These are phyloP conservation scores for Pleurostoma richardsiae DNA, from an alignment of 2,329 filamentous ascomycete genomes.

Conservation along the genomic window DNA sequence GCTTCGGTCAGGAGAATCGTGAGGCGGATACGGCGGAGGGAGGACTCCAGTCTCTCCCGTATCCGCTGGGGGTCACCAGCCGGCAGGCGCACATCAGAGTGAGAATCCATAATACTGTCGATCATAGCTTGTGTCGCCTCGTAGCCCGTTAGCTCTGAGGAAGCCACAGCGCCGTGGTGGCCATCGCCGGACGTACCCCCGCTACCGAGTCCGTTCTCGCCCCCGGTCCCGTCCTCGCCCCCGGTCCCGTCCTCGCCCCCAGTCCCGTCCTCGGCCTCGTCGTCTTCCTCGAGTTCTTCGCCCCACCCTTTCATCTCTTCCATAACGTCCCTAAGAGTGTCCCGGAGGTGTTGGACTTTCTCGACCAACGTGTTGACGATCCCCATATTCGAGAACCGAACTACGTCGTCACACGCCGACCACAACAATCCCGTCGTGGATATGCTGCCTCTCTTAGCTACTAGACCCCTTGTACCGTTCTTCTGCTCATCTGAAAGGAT, in stretches of 20 bases:
- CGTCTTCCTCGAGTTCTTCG: slow-evolving; percentile 62
- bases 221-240: slow-evolving; percentile 39
- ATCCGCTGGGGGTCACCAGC: slow-evolving; percentile 59
- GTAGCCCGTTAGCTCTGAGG: slow-evolving; percentile 15
- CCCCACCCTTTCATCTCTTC: slow-evolving; percentile 86
- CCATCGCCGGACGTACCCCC: slow-evolving; percentile 35
- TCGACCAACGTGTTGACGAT: slow-evolving; percentile 65
- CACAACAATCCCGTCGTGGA: slow-evolving; percentile 73
- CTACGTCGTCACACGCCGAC: slow-evolving; percentile 73
- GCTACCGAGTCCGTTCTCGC: slow-evolving; percentile 29
- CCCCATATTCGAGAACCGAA: slow-evolving; percentile 59
- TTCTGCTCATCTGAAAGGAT: slow-evolving; percentile 41
- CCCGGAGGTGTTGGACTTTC: slow-evolving; percentile 69
- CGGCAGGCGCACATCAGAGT: slow-evolving; percentile 48
- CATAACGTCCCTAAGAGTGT: slow-evolving; percentile 75
- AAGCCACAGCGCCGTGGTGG: slow-evolving; percentile 15
- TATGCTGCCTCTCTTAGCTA: slow-evolving; percentile 44
- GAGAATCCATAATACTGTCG: slow-evolving; percentile 63
- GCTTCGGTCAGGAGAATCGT: slow-evolving; percentile 65
- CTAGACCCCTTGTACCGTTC: slow-evolving; percentile 27
- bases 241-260: slow-evolving; percentile 33
- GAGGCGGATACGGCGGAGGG: slow-evolving; percentile 61
- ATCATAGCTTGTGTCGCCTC: slow-evolving; percentile 51
- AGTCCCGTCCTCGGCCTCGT: slow-evolving; percentile 47
- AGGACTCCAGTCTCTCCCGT: slow-evolving; percentile 58